Percentiles rank a stretch among this genome's conserved stretches.
Conservation (phyloP, 495 filamentous ascomycete species). For the Podospora didyma region DNA sequence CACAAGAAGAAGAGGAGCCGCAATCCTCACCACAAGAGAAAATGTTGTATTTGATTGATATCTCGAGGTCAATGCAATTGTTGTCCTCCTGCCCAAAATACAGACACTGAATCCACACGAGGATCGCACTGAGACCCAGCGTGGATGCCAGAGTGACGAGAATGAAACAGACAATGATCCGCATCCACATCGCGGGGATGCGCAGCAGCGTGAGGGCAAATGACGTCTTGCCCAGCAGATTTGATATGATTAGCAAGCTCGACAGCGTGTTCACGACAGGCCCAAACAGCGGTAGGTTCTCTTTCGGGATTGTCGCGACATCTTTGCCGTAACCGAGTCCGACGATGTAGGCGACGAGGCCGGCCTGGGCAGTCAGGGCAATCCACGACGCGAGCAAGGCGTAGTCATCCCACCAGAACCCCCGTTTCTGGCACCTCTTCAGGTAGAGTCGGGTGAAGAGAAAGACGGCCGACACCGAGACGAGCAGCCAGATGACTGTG, state of each 20-base stretch:
- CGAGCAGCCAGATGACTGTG: conserved; percentile 18
- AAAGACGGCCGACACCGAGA: conserved; percentile 23
- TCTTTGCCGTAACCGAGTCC: conserved; percentile 27
- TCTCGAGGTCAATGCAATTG: conserved; percentile 26
- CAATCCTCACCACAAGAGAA: conserved; percentile 13
- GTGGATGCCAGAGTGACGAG: conserved; percentile 21
- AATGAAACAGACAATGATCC: conserved; percentile 16
- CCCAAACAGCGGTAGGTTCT: conserved; percentile 14
- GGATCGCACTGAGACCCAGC: conserved; percentile 12
- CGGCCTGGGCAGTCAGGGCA: conserved; percentile 8
- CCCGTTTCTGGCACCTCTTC: conserved; percentile 25
- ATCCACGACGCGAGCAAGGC: conserved; percentile 24
- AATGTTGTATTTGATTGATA: conserved; percentile 11
- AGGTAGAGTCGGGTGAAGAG: conserved; percentile 26
- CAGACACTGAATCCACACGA: background rate
- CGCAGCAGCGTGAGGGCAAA: conserved; percentile 26
- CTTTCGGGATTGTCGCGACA: conserved; percentile 10
- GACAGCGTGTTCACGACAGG: conserved; percentile 17
- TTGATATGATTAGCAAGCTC: conserved; percentile 18
- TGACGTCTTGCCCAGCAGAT: conserved; percentile 24
- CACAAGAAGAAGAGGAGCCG: background rate
- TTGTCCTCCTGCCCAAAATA: conserved; percentile 25
- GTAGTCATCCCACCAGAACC: conserved; percentile 32
- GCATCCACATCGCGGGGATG: conserved; percentile 18
- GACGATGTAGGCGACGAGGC: conserved; percentile 17